phyloP scores from a whole-genome alignment of 2,329 filamentous ascomycete species.

The Ascochyta koolunga region DNA sequence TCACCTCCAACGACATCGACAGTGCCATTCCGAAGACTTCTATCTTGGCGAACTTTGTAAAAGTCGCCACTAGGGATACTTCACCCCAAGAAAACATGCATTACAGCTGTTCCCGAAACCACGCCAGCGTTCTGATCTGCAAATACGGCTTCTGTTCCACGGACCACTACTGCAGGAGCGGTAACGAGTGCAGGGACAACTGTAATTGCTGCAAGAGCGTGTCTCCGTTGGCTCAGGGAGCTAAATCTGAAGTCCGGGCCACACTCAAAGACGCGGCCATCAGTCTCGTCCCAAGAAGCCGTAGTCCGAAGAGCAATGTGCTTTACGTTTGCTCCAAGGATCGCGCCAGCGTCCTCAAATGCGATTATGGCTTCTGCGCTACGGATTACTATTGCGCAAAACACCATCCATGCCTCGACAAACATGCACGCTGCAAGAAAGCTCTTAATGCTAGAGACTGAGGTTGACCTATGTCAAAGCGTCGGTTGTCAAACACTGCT shows the following conservation, averaged over 20 bases:
- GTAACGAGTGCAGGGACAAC: slow-evolving; percentile 2
- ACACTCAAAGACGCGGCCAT: background rate
- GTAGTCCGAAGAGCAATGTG: background rate
- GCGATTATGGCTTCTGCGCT: slow-evolving; percentile 5
- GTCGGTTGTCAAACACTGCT: background rate
- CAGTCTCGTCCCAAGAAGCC: background rate
- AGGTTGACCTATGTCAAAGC: background rate
- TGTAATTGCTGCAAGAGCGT: slow-evolving; percentile 1
- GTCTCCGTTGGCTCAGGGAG: background rate
- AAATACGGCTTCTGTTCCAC: slow-evolving; percentile 12
- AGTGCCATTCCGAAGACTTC: background rate
- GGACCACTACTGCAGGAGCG: slow-evolving; percentile 5
- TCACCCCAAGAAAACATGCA: slow-evolving; percentile 4
- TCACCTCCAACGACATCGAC: background rate
- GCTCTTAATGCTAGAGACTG: background rate
- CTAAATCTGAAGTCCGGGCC: background rate
- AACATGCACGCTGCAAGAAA: slow-evolving; percentile 9
- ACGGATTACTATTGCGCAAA: slow-evolving; percentile 8
- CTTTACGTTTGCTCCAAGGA: slow-evolving; percentile 1
- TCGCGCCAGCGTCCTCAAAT: slow-evolving; percentile 7
- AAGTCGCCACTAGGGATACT: background rate
- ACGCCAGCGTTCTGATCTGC: slow-evolving; percentile 8
- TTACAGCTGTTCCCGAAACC: slow-evolving; percentile 7
- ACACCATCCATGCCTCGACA: background rate
- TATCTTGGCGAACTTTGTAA: background rate